A percentile compares a stretch with the other conserved stretches of the same genome.
phyloP scores from a whole-genome alignment of 2,329 filamentous ascomycete genomes.

The Claviceps fusiformis region DNA sequence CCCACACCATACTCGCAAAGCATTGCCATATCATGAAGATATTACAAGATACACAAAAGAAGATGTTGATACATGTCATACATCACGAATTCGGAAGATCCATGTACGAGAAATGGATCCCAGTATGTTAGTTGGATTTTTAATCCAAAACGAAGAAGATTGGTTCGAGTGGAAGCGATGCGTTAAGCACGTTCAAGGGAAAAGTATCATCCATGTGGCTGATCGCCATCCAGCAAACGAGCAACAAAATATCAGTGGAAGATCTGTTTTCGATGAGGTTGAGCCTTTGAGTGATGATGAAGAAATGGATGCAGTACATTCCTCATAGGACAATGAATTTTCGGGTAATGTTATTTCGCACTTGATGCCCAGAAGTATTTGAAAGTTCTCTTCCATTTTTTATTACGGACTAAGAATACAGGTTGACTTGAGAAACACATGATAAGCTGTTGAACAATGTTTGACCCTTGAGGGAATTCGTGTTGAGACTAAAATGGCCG shows the following conservation, averaged over 20 bases:
- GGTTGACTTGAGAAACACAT: neutral
- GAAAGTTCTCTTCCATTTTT: neutral
- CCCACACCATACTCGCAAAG: slow-evolving; percentile 71
- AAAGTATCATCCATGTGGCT: slow-evolving; percentile 74
- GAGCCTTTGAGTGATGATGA: slow-evolving; percentile 71
- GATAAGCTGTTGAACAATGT: neutral
- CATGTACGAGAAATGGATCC: slow-evolving; percentile 91
- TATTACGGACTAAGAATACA: neutral
- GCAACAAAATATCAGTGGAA: slow-evolving; percentile 42
- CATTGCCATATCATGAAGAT: slow-evolving; percentile 49
- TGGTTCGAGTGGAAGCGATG: slow-evolving; percentile 71
- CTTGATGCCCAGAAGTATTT: neutral
- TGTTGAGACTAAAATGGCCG: neutral
- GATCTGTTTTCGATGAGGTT: slow-evolving; percentile 75
- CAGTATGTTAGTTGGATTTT: slow-evolving; percentile 90
- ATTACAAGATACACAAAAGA: slow-evolving; percentile 48
- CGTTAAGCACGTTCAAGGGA: slow-evolving; percentile 65
- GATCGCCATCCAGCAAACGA: slow-evolving; percentile 49
- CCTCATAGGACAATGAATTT: slow-evolving; percentile 7
- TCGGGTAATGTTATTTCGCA: neutral
- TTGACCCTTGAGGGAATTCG: neutral
- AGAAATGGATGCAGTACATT: slow-evolving; percentile 27
- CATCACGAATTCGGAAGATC: slow-evolving; percentile 65
- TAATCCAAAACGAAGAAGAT: slow-evolving; percentile 71
- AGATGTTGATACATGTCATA: slow-evolving; percentile 77